Conservation (phyloP, 1,284 basidiomycete species). For the Testicularia cyperi region DNA sequence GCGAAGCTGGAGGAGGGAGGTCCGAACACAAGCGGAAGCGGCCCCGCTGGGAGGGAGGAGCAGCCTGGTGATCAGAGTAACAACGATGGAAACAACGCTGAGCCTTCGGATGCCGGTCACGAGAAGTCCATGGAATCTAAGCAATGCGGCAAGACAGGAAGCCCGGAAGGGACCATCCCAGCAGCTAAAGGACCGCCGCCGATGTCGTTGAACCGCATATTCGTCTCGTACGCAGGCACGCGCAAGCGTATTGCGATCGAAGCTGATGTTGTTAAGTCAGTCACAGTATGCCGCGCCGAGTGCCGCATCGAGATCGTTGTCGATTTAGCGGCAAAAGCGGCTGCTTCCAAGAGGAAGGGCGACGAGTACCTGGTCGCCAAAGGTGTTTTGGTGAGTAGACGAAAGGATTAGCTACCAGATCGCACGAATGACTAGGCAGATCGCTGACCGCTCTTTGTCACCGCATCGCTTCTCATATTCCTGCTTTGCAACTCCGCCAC, state of each 20-base stretch:
- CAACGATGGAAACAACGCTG: too few species aligned
- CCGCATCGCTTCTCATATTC: too few species aligned
- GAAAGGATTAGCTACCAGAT: too few species aligned
- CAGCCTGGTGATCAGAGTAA: too few species aligned
- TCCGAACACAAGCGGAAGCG: too few species aligned
- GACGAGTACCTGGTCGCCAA: conserved; percentile 65
- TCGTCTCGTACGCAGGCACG: conserved; percentile 87
- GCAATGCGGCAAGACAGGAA: background rate
- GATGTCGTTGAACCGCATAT: conserved; percentile 66
- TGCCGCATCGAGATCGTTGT: conserved; percentile 81
- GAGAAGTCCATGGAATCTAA: too few species aligned
- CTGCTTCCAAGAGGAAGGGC: conserved; percentile 59
- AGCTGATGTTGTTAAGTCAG: conserved; percentile 76
- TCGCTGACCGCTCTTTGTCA: too few species aligned
- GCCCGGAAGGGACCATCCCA: background rate
- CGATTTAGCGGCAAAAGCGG: conserved; percentile 2
- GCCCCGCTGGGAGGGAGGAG: too few species aligned
- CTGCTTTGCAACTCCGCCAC: too few species aligned
- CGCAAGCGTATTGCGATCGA: conserved; percentile 83
- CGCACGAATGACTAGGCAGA: too few species aligned
- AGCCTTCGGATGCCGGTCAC: too few species aligned
- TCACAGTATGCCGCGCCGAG: conserved; percentile 78
- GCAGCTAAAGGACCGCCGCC: conserved; percentile 55
- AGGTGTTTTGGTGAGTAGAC: conserved; percentile 75
- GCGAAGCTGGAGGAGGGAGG: too few species aligned